Evolutionary conservation across 176 grass and related monocot genomes (phyloP).

Genomic region (Themeda triandra): DNA sequence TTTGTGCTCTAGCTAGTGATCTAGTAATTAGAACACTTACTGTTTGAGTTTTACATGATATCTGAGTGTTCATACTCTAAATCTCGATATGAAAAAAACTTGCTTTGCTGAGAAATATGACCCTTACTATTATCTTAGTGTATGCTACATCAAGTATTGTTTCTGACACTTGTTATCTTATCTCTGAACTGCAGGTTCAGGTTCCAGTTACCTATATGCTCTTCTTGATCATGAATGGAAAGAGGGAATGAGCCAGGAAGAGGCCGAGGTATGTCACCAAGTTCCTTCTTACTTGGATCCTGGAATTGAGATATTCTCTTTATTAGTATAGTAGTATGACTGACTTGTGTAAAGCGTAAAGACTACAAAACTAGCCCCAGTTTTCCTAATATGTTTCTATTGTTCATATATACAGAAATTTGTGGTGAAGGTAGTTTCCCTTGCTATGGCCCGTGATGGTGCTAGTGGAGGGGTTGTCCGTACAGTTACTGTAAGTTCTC

Average conservation of each 20-base stretch:
- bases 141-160: neutral
- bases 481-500: conserved; percentile 45
- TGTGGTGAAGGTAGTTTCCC: conserved; percentile 85
- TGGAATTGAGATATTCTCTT: neutral
- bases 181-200: conserved; percentile 57
- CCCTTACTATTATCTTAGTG: neutral
- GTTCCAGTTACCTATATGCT: conserved; percentile 84
- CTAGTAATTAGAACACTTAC: neutral
- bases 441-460: conserved; percentile 91
- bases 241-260: conserved; percentile 87
- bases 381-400: conserved; percentile 22
- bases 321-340: neutral
- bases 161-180: conserved; percentile 11
- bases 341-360: neutral
- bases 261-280: conserved; percentile 68
- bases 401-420: conserved; percentile 57
- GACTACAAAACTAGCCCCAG: neutral
- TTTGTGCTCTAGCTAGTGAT: neutral
- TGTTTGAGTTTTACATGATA: neutral
- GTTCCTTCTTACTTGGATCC: neutral
- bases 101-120: neutral
- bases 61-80: neutral
- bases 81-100: neutral
- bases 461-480: conserved; percentile 88
- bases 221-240: conserved; percentile 97